Evolutionary conservation across 495 filamentous ascomycete species (phyloP).

Genomic region (Tricharina praecox): DNA sequence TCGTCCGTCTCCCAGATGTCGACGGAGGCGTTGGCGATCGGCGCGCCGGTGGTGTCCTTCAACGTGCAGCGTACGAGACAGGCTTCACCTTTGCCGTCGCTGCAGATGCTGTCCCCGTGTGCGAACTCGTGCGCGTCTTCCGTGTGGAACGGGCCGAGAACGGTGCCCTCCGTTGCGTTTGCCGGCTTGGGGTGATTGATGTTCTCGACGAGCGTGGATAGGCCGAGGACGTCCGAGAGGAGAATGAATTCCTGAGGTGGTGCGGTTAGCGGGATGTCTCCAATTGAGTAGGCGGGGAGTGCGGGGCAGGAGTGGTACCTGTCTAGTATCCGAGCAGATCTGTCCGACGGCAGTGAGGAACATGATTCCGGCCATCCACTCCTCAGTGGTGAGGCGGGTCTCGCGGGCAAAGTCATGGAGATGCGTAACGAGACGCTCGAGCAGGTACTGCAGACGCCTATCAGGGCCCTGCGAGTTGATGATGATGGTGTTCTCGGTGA

Average conservation of each 20-base stretch:
- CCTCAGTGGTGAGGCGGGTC: constrained; percentile 56
- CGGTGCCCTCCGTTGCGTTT: constrained; percentile 63
- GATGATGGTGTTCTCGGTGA: constrained; percentile 56
- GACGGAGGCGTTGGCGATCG: constrained; percentile 54
- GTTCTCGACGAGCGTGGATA: constrained; percentile 74
- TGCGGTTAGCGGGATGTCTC: not conserved
- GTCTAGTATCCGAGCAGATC: constrained; percentile 53
- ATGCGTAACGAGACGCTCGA: constrained; percentile 57
- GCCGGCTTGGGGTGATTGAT: constrained; percentile 83
- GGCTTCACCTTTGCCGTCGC: constrained; percentile 51
- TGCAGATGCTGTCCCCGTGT: constrained; percentile 52
- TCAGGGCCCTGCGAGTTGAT: constrained; percentile 58
- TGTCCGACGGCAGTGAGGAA: constrained; percentile 62
- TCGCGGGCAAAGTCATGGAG: constrained; percentile 72
- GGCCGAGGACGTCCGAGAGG: constrained; percentile 76
- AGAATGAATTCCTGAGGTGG: constrained; percentile 85
- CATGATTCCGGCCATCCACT: constrained; percentile 59
- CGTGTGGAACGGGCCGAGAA: constrained; percentile 87
- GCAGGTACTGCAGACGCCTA: constrained; percentile 51
- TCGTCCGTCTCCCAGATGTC: constrained; percentile 93
- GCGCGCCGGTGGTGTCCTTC: constrained; percentile 47
- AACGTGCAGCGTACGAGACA: constrained; percentile 65
- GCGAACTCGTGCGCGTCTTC: constrained; percentile 57
- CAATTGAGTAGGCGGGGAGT: not conserved
- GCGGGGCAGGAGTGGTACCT: constrained; percentile 30